phyloP scores from a whole-genome alignment of 2,329 filamentous ascomycete genomes.

The Pezicula radicicola region DNA sequence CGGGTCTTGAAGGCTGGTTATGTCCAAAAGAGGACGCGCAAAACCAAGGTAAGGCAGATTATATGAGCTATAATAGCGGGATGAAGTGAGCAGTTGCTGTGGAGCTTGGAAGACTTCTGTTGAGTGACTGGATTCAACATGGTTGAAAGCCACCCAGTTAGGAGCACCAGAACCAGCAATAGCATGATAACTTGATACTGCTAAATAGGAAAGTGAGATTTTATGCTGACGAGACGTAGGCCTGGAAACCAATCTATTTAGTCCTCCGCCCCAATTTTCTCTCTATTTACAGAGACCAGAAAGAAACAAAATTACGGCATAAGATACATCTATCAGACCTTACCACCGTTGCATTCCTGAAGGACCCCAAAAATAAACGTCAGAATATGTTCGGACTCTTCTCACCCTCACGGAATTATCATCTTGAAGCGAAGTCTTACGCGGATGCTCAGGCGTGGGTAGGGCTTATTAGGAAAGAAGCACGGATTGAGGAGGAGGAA shows the following conservation, averaged over 20 bases:
- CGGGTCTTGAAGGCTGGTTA: slow-evolving; percentile 87
- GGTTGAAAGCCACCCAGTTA: not conserved
- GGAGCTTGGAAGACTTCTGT: too few relatives aligned
- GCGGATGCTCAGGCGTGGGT: slow-evolving; percentile 86
- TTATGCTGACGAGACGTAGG: slow-evolving; percentile 42
- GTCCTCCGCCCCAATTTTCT: slow-evolving; percentile 88
- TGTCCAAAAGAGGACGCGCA: slow-evolving; percentile 84
- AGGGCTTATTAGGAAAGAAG: slow-evolving; percentile 71
- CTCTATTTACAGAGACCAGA: slow-evolving; percentile 89
- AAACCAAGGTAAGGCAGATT: slow-evolving; percentile 70
- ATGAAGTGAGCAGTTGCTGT: too few relatives aligned
- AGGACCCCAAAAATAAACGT: slow-evolving; percentile 83
- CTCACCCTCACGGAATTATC: slow-evolving; percentile 85
- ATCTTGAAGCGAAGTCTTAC: slow-evolving; percentile 73
- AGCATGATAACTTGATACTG: too few relatives aligned
- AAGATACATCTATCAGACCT: slow-evolving; percentile 87
- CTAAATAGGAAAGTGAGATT: too few relatives aligned
- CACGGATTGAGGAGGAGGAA: slow-evolving; percentile 84
- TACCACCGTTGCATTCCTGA: slow-evolving; percentile 84
- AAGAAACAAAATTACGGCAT: slow-evolving; percentile 84
- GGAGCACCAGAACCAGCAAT: slow-evolving; percentile 2
- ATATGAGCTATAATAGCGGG: not conserved
- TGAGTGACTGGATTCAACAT: not conserved
- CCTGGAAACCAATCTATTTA: slow-evolving; percentile 87
- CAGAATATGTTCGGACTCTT: slow-evolving; percentile 90